These are phyloP conservation scores for Cercis canadensis DNA, from an alignment of 306 rosid species.

Conservation along the genomic window DNA sequence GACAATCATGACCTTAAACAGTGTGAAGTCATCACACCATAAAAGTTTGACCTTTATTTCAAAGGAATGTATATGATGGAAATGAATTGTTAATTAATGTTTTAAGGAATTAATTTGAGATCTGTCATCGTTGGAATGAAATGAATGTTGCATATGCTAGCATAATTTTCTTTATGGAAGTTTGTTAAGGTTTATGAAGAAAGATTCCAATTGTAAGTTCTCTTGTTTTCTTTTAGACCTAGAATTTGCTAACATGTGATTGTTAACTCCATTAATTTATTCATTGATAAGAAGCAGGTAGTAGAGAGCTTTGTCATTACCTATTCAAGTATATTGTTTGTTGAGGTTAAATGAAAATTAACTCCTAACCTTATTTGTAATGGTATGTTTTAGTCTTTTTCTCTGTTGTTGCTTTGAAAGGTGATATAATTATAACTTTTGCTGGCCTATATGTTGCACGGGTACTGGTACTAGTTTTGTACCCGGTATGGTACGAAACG, in stretches of 20 bases:
- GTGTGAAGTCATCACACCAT: background rate
- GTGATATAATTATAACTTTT: background rate
- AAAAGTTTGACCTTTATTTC: conserved; percentile 10
- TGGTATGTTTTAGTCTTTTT: background rate
- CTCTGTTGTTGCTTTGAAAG: background rate
- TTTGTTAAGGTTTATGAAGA: background rate
- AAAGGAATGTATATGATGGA: conserved; percentile 16
- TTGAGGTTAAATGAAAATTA: background rate
- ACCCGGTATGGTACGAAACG: too few relatives aligned
- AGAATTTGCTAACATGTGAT: background rate
- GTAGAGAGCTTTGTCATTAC: background rate
- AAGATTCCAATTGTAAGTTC: background rate
- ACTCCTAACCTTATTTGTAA: background rate
- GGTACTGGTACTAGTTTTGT: too few relatives aligned
- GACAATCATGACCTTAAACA: conserved; percentile 24
- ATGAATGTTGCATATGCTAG: conserved; percentile 34
- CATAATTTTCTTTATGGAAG: conserved; percentile 14
- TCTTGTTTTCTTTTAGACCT: background rate
- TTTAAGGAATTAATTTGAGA: conserved; percentile 26
- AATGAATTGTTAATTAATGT: conserved; percentile 8
- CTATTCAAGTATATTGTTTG: background rate
- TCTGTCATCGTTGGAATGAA: conserved; percentile 26
- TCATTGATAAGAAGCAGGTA: background rate
- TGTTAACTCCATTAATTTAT: background rate
- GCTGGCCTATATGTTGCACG: too few relatives aligned